Conservation (phyloP, 2,329 filamentous ascomycete species). For the Aspergillus sp. region DNA sequence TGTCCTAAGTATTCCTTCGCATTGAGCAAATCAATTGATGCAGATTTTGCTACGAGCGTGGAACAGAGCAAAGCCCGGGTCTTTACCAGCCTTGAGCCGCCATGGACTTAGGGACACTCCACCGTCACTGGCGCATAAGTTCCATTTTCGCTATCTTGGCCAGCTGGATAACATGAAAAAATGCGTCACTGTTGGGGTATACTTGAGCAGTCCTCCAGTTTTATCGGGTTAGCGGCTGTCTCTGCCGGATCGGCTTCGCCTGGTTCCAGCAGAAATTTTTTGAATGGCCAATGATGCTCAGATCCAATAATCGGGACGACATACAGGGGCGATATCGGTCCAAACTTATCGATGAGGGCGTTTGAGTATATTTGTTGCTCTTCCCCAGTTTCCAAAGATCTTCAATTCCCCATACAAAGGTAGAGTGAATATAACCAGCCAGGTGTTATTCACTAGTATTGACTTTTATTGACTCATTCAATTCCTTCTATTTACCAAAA, state of each 20-base stretch:
- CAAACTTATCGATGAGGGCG: constrained; percentile 2
- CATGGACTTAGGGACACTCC: background rate
- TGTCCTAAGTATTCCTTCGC: background rate
- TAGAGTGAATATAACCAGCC: background rate
- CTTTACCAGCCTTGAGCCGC: background rate
- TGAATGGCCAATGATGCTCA: constrained; percentile 9
- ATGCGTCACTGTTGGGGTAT: background rate
- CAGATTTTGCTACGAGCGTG: background rate
- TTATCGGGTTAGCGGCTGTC: constrained; percentile 15
- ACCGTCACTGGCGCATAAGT: background rate
- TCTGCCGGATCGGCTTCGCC: constrained; percentile 10
- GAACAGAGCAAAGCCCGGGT: background rate
- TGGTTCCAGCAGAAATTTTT: constrained; percentile 11
- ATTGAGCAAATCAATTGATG: constrained; percentile 1
- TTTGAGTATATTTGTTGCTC: constrained; percentile 7
- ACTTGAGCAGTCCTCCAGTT: background rate
- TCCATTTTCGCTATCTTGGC: background rate
- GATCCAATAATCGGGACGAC: background rate
- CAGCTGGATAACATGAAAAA: background rate
- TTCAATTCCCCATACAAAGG: background rate
- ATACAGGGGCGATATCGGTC: constrained; percentile 31
- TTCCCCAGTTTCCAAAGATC: background rate
- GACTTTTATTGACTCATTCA: background rate
- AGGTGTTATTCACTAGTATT: background rate
- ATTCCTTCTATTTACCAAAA: background rate